Base-by-base conservation (phyloP, 2,329 filamentous ascomycete genomes). In the Aspergillus piperis region DNA sequence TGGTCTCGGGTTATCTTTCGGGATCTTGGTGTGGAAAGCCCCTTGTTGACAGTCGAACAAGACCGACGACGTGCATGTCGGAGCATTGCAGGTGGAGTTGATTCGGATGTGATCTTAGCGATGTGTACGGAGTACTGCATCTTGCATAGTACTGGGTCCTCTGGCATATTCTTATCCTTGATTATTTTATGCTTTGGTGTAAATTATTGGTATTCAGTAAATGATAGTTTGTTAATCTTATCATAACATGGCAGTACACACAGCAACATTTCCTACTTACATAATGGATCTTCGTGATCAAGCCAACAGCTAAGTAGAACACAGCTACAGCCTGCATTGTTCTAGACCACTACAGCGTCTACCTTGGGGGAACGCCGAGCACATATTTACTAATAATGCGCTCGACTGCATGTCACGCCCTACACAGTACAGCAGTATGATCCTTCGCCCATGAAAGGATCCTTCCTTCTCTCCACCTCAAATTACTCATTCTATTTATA, bases 71-170 rank as follows among this genome's bases (percentile, higher is more conserved):
- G 50, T 38, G 57, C 57, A 48, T 54, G 50, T 59, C 57, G 57
- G 57, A 54, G 57, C 57, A 59, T 59, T 59, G 52, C 57, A 36
- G 57, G 57, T 48, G 57, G 57, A 59, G 57, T 59, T 59, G 57
- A 54, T 59, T 58, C 56, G 52, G 57, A 50, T 54, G 44, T 53
- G 53, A 47, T 55, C 53, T 55, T 55, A 59, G 57, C 57, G 57
- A 47, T 55, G 53, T 55, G 53, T 55, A 55, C 53, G 53, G 53
- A 55, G 53, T 55, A 55, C 52, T 54, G 52, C 53, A 44, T 55
- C 39, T 59, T 59, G 57, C 57, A 54, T 59, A 54, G 53, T 47
- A 47, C 53, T 55, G 53, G 53, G 41, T 30, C 23, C 27, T 55
- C 53, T 50, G n/a, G 47, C 25, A 50, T 32, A 50, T 30, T 30